Evolutionary conservation across 768 basidiomycete genomes (phyloP), one percentile per base, ranked within the genome.

Genomic region (Phlegmacium glaucopus): DNA sequence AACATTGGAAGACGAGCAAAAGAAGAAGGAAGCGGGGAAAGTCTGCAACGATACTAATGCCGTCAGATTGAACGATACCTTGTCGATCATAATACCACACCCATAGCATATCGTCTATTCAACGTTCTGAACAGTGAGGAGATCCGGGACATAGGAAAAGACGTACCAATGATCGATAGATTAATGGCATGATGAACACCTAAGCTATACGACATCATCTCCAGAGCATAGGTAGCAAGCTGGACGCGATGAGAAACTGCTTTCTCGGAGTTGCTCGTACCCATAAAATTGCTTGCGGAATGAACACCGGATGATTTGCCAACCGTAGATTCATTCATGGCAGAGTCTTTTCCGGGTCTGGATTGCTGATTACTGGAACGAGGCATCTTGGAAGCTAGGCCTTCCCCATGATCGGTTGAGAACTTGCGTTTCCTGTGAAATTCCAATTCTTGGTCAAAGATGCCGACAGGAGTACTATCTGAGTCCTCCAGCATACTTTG

Each of bases 1-100:
- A 63, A 4, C 61, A 54, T 51, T 63, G 58, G 34, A 62, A 59
- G 26, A 40, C 30, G 34, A 62, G 29, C 25, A 64, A 54, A 12
- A 65, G 58, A 22, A 64, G 49, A 9, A 62, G 48, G 39, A 61
- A 55, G 22, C 54, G 50, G 16, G 62, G 63, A 28, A 59, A 55
- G 27, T 63, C 51, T 12, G 47, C 39, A 16, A 64, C 48, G 46
- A 64, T 56, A 39, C 54, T 55, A 11, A 65, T 52, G n/a, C 56
- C 61, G 10, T 47, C 29, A 6, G 59, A 57, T 45, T 55, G 55
- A 22, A 67, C 50, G 8, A 57, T 48, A 8, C 64, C 61, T 37
- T 58, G 50, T 16, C 52, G 42, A 46, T 67, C 64, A 35, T 53
- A 59, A 34, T 51, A 62, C 52, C 58, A 65, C 26, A 61, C 38